Conservation (phyloP, 805 yeast genomes). For the Cyberlindnera samutprakarnensis region DNA sequence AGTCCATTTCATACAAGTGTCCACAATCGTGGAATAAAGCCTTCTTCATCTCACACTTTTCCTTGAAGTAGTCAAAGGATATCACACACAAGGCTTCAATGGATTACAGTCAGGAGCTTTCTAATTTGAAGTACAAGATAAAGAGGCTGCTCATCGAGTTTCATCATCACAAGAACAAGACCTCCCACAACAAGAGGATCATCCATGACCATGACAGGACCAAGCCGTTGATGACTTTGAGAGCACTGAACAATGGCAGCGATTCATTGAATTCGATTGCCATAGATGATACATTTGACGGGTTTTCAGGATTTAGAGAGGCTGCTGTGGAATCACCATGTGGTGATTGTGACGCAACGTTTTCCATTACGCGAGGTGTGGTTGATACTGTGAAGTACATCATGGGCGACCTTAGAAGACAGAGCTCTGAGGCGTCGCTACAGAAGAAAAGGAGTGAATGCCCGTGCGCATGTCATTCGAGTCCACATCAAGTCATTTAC, state of each 20-base stretch:
- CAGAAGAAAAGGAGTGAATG: not conserved
- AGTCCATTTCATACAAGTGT: too few species aligned
- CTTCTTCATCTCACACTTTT: too few species aligned
- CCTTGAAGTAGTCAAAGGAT: too few species aligned
- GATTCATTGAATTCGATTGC: too few species aligned
- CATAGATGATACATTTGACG: too few species aligned
- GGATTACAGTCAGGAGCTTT: not conserved
- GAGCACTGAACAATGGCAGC: too few species aligned
- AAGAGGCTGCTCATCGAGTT: slow-evolving; percentile 29
- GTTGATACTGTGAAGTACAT: slow-evolving; percentile 2
- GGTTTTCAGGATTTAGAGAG: too few species aligned
- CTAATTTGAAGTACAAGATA: slow-evolving; percentile 25
- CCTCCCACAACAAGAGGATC: slow-evolving; percentile 29
- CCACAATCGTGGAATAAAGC: too few species aligned
- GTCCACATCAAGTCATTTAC: not conserved
- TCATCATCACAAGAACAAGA: slow-evolving; percentile 32
- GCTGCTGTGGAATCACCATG: too few species aligned
- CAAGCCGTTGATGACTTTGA: slow-evolving; percentile 29
- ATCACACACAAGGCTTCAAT: too few species aligned
- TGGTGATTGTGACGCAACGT: too few species aligned
- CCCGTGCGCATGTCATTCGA: not conserved
- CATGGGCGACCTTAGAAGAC: not conserved
- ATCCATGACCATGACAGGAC: slow-evolving; percentile 29
- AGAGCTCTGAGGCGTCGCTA: not conserved
- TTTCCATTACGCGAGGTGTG: slow-evolving; percentile 2